Conservation (phyloP, 305 asterid species). For the Fraxinus latifolia region DNA sequence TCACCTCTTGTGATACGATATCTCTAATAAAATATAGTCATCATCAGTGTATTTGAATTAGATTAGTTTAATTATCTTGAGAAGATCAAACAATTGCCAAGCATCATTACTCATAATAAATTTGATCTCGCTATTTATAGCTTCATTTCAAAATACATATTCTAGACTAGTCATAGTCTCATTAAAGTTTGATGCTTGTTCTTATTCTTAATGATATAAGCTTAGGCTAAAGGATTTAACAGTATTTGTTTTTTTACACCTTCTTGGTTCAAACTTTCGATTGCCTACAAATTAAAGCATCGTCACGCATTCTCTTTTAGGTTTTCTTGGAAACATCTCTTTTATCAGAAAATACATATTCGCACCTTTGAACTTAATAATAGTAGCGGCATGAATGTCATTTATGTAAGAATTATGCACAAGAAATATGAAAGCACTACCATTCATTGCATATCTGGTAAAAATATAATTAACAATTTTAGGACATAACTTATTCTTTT, state of each 20-base stretch:
- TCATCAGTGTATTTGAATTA: no score
- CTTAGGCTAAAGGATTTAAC: background rate
- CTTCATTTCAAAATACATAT: background rate
- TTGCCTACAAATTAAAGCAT: background rate
- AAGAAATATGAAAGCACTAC: no score
- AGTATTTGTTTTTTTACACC: background rate
- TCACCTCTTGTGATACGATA: background rate
- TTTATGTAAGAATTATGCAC: no score
- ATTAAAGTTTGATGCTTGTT: background rate
- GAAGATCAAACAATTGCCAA: background rate
- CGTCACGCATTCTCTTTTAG: background rate
- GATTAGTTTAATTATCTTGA: background rate
- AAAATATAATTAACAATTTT: background rate
- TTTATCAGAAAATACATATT: no score
- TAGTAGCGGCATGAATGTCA: background rate
- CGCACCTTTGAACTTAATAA: background rate
- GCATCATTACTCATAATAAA: background rate
- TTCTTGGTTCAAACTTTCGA: background rate
- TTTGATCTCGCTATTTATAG: no score
- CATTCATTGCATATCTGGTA: background rate
- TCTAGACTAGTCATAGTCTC: background rate
- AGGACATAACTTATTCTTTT: background rate
- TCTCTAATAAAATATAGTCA: background rate
- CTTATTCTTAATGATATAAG: background rate
- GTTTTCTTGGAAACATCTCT: background rate